Percentiles rank a stretch among this genome's conserved stretches.
phyloP scores from a whole-genome alignment of 2,329 filamentous ascomycete genomes.

The Xenosphaeropsis pyriputrescens region DNA sequence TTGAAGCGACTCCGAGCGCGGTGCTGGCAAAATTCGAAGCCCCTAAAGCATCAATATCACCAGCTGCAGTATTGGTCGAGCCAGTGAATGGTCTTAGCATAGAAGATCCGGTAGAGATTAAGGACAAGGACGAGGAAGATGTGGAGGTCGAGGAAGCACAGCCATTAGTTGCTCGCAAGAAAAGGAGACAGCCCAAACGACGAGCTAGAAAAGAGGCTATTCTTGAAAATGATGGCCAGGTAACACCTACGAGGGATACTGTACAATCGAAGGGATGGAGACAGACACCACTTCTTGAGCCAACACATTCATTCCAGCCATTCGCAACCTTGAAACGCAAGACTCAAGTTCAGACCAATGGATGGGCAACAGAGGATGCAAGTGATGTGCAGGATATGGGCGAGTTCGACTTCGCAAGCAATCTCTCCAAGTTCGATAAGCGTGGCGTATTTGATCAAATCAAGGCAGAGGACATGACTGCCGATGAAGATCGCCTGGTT shows the following conservation, averaged over 20 bases:
- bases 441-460: slow-evolving; percentile 84
- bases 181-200: too few relatives aligned
- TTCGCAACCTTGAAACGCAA: slow-evolving; percentile 45
- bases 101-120: slow-evolving; percentile 8
- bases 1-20: too few relatives aligned
- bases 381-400: slow-evolving; percentile 87
- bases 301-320: slow-evolving; percentile 46
- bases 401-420: slow-evolving; percentile 86
- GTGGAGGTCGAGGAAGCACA: slow-evolving; percentile 10
- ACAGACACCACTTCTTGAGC: slow-evolving; percentile 50
- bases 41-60: slow-evolving; percentile 1
- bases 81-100: slow-evolving; percentile 24
- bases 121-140: slow-evolving; percentile 5
- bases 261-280: slow-evolving; percentile 41
- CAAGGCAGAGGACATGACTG: slow-evolving; percentile 71
- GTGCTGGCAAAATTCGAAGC: too few relatives aligned
- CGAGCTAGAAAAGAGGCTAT: too few relatives aligned
- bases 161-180: slow-evolving; percentile 7
- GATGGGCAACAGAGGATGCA: slow-evolving; percentile 92
- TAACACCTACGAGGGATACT: too few relatives aligned
- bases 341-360: slow-evolving; percentile 45
- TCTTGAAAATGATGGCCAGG: too few relatives aligned
- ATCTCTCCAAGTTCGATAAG: slow-evolving; percentile 91
- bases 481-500: slow-evolving; percentile 83
- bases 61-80: slow-evolving; percentile 14